Conservation (phyloP, 1,139 yeast species). For the Suhomyces coccinellae region DNA sequence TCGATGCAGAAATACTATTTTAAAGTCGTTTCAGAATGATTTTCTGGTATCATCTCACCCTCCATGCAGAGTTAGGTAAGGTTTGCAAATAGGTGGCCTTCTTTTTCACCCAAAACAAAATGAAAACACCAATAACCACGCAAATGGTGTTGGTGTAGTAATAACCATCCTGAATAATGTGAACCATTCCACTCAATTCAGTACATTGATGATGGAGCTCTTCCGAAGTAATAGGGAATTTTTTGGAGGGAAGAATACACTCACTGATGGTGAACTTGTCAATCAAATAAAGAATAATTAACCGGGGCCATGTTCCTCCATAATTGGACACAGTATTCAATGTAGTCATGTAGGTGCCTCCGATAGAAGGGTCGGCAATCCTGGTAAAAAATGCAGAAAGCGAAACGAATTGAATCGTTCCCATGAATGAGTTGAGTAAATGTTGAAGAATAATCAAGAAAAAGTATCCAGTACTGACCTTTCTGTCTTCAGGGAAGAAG, state of each 20-base stretch:
- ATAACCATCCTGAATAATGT: constrained; percentile 73
- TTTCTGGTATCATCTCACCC: constrained; percentile 34
- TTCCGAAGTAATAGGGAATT: constrained; percentile 16
- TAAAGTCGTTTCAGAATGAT: too few relatives aligned
- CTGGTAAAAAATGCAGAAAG: constrained; percentile 93
- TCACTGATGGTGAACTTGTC: constrained; percentile 70
- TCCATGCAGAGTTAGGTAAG: constrained; percentile 69
- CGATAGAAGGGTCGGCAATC: constrained; percentile 92
- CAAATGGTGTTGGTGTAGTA: constrained; percentile 75
- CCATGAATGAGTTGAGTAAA: constrained; percentile 84
- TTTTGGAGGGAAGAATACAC: constrained; percentile 36
- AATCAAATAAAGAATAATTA: constrained; percentile 73
- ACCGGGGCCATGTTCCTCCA: constrained; percentile 98
- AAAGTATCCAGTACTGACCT: constrained; percentile 55
- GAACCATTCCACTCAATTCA: constrained; percentile 56
- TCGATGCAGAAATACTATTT: too few relatives aligned
- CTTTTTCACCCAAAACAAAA: constrained; percentile 69
- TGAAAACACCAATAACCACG: constrained; percentile 60
- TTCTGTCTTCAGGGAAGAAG: constrained; percentile 64
- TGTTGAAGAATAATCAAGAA: constrained; percentile 76
- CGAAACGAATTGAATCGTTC: constrained; percentile 92
- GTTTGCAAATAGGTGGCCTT: constrained; percentile 60
- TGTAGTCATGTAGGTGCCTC: constrained; percentile 98
- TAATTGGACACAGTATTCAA: constrained; percentile 86
- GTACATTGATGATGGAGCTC: constrained; percentile 48